Percentiles rank a stretch among this genome's conserved stretches.
Conservation (phyloP, 495 filamentous ascomycete genomes). For the Xylaria scruposa region DNA sequence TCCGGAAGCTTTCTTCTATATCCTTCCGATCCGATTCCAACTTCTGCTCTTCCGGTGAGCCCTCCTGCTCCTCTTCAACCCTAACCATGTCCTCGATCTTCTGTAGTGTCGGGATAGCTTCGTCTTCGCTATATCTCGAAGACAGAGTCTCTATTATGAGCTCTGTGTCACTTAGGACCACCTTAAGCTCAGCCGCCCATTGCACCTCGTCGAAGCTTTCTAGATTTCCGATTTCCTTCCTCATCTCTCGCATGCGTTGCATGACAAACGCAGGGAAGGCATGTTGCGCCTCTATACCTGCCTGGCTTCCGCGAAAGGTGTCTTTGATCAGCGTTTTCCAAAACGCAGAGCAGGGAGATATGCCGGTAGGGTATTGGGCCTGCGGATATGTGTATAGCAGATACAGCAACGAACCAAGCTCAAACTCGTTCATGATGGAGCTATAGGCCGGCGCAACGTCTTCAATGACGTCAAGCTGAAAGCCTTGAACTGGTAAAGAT, state of each 20-base stretch:
- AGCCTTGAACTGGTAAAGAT: neutral
- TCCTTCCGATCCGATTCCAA: conserved; percentile 23
- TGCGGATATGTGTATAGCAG: neutral
- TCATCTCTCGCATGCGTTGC: conserved; percentile 22
- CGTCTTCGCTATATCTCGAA: neutral
- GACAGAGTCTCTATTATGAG: neutral
- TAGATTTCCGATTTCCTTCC: conserved; percentile 3
- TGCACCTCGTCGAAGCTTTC: neutral
- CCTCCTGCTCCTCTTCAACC: neutral
- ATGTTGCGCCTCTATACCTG: conserved; percentile 19
- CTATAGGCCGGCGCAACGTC: conserved; percentile 13
- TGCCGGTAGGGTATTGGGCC: neutral
- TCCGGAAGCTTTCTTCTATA: conserved; percentile 27
- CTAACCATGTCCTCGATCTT: neutral
- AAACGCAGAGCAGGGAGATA: conserved; percentile 19
- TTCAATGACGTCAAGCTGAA: conserved; percentile 18
- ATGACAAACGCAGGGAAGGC: conserved; percentile 28
- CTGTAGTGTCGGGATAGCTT: neutral
- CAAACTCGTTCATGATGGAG: conserved; percentile 22
- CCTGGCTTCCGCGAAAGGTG: conserved; percentile 24
- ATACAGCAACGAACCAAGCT: conserved; percentile 15
- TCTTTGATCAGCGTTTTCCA: conserved; percentile 31
- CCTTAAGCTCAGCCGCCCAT: neutral
- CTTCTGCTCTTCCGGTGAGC: conserved; percentile 2
- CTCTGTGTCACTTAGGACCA: neutral